These are phyloP conservation scores for Domatiomyces catenatus DNA, from an alignment of 2,329 filamentous ascomycete species.

Conservation along the genomic window DNA sequence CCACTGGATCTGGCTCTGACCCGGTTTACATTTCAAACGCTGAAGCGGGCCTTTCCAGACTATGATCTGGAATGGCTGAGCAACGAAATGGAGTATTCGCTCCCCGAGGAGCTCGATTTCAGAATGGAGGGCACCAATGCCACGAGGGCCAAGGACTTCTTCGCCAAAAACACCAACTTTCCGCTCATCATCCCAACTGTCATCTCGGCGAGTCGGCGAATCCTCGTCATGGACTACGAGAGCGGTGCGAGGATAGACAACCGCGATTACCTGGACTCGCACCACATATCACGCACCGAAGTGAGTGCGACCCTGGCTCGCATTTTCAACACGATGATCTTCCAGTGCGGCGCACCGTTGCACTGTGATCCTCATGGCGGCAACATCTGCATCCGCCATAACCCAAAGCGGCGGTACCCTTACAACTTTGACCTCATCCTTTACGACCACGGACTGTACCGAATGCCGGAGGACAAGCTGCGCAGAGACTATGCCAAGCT, in stretches of 20 bases:
- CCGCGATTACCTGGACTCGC: slow-evolving; percentile 66
- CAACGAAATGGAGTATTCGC: slow-evolving; percentile 75
- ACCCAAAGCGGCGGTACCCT: slow-evolving; percentile 41
- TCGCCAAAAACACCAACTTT: slow-evolving; percentile 54
- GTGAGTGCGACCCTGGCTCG: slow-evolving; percentile 79
- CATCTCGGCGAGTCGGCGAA: slow-evolving; percentile 73
- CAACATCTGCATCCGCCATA: slow-evolving; percentile 82
- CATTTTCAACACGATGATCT: slow-evolving; percentile 99
- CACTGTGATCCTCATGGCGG: slow-evolving; percentile 97
- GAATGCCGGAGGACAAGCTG: slow-evolving; percentile 66
- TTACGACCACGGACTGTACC: slow-evolving; percentile 93
- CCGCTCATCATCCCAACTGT: slow-evolving; percentile 82
- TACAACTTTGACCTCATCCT: slow-evolving; percentile 85
- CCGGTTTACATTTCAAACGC: slow-evolving; percentile 69
- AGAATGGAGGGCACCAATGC: slow-evolving; percentile 74
- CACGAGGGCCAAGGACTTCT: slow-evolving; percentile 62
- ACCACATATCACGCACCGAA: slow-evolving; percentile 84
- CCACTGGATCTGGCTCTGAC: slow-evolving; percentile 77
- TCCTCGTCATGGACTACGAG: slow-evolving; percentile 90
- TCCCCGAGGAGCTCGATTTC: slow-evolving; percentile 88
- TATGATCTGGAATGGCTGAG: slow-evolving; percentile 96
- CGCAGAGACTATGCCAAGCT: slow-evolving; percentile 86
- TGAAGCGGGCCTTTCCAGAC: slow-evolving; percentile 90
- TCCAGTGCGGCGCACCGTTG: slow-evolving; percentile 69
- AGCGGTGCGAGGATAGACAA: slow-evolving; percentile 79